These are phyloP conservation scores for Corchorus olitorius DNA, from an alignment of 345 rosid genomes.

Conservation along the genomic window DNA sequence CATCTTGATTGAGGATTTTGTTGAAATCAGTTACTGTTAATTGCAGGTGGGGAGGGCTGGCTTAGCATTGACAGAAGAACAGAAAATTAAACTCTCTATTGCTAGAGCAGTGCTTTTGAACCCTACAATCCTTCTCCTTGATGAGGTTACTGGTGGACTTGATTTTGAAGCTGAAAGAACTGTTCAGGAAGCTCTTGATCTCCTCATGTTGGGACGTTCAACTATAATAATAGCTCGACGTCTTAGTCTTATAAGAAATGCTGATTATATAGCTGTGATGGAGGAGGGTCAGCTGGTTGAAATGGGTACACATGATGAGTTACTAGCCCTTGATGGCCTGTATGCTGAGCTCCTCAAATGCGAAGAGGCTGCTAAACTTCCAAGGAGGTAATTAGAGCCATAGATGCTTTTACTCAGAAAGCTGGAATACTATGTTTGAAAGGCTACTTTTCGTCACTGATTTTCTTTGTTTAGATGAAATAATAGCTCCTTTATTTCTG, in stretches of 20 bases:
- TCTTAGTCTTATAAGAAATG: conserved; percentile 88
- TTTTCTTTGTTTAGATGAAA: conserved; percentile 15
- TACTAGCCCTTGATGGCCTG: conserved; percentile 66
- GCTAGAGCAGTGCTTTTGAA: conserved; percentile 97
- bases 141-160: conserved; percentile 98
- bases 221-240: conserved; percentile 96
- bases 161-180: conserved; percentile 97
- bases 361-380: conserved; percentile 97
- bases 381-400: conserved; percentile 66
- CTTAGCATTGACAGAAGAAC: conserved; percentile 84
- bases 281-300: conserved; percentile 98
- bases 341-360: conserved; percentile 94
- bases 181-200: conserved; percentile 93
- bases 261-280: conserved; percentile 97
- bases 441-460: conserved; percentile 8
- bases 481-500: not conserved
- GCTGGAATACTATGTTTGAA: conserved; percentile 17
- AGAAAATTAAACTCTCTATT: conserved; percentile 89
- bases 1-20: not conserved
- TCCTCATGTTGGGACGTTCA: conserved; percentile 95
- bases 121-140: conserved; percentile 91
- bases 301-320: conserved; percentile 97
- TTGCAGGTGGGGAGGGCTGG: conserved; percentile 94
- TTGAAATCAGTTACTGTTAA: conserved; percentile 18
- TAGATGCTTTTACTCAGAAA: conserved; percentile 5